Evolutionary conservation across 371 early-diverging fungal genomes (phyloP).

Genomic region (Capillidium rhysosporum): DNA sequence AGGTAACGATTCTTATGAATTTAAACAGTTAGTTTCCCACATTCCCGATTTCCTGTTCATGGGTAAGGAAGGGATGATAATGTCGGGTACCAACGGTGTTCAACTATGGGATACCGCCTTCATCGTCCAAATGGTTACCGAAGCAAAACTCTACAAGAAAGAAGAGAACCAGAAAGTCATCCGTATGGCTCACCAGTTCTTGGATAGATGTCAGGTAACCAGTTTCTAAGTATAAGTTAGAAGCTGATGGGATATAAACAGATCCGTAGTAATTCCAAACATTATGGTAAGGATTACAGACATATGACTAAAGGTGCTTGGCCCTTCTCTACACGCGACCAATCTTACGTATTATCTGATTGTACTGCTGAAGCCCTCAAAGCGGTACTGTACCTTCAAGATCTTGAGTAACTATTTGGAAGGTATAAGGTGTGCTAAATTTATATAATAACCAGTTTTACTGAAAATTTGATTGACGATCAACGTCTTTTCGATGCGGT

Average conservation of each 20-base stretch:
- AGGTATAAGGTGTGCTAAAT: too few relatives aligned
- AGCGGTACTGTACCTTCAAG: slow-evolving; percentile 55
- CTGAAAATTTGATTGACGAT: slow-evolving; percentile 20
- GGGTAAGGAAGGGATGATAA: slow-evolving; percentile 78
- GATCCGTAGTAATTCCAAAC: slow-evolving; percentile 52
- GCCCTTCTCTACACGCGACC: slow-evolving; percentile 90
- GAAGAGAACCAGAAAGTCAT: slow-evolving; percentile 43
- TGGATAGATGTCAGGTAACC: slow-evolving; percentile 59
- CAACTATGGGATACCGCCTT: slow-evolving; percentile 95
- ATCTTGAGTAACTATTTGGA: slow-evolving; percentile 18
- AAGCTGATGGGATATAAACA: slow-evolving; percentile 9
- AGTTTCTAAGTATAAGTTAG: neutral
- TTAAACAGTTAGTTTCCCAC: slow-evolving; percentile 49
- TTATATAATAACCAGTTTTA: slow-evolving; percentile 12
- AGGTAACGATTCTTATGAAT: slow-evolving; percentile 63
- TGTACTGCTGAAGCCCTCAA: slow-evolving; percentile 93
- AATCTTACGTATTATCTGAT: slow-evolving; percentile 88
- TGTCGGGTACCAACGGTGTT: slow-evolving; percentile 94
- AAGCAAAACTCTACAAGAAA: slow-evolving; percentile 25
- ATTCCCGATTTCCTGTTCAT: slow-evolving; percentile 78
- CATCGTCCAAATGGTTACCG: slow-evolving; percentile 57
- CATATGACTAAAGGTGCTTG: slow-evolving; percentile 79
- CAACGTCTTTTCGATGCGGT: slow-evolving; percentile 66
- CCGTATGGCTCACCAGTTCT: slow-evolving; percentile 48
- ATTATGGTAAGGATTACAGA: slow-evolving; percentile 49